These are phyloP conservation scores for Uromyces viciae-fabae DNA, from an alignment of 1,284 basidiomycete genomes.

Conservation along the genomic window DNA sequence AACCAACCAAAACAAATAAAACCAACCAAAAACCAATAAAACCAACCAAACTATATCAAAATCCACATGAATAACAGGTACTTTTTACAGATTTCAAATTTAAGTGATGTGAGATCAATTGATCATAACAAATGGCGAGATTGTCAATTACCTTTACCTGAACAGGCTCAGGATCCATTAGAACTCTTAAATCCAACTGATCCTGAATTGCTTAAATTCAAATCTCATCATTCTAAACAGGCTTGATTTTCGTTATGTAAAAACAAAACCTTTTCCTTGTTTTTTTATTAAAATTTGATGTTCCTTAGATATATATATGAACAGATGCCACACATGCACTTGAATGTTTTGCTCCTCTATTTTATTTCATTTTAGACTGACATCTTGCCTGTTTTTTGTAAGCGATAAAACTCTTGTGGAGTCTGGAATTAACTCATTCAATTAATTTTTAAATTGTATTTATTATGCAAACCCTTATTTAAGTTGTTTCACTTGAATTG, in stretches of 20 bases:
- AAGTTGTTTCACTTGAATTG: too few relatives aligned
- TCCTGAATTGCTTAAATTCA: slow-evolving; percentile 34
- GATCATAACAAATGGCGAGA: slow-evolving; percentile 41
- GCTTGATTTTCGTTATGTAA: background rate
- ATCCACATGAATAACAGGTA: slow-evolving; percentile 11
- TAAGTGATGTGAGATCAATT: slow-evolving; percentile 15
- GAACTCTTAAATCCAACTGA: slow-evolving; percentile 18
- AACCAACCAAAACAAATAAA: too few relatives aligned
- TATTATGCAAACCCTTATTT: too few relatives aligned
- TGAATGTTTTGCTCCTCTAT: background rate
- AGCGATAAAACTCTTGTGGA: too few relatives aligned
- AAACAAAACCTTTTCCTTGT: background rate
- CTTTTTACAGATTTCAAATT: slow-evolving; percentile 28
- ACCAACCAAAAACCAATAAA: background rate
- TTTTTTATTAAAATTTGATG: background rate
- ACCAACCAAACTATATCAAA: background rate
- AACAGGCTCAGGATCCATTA: slow-evolving; percentile 15
- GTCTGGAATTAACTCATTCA: too few relatives aligned
- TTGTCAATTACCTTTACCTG: slow-evolving; percentile 27
- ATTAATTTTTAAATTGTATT: too few relatives aligned
- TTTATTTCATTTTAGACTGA: too few relatives aligned
- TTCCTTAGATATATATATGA: background rate
- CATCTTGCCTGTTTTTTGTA: too few relatives aligned
- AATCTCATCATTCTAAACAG: background rate
- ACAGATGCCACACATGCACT: background rate